Percentiles rank a stretch among this genome's conserved stretches.
These are phyloP conservation scores for Gyrodon lividus DNA, from an alignment of 768 basidiomycete species.

Conservation along the genomic window DNA sequence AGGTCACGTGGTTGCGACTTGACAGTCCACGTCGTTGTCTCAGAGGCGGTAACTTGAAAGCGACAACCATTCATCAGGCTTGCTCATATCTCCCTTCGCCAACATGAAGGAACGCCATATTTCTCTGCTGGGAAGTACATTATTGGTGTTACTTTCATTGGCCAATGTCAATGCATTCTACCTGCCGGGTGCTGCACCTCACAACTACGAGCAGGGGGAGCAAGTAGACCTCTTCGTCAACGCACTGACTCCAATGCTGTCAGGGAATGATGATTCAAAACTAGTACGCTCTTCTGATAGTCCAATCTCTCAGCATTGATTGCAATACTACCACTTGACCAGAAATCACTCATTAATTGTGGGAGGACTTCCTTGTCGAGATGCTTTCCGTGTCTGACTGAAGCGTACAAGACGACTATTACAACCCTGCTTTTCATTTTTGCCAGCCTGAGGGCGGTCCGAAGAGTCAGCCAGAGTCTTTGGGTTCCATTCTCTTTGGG, in stretches of 20 bases:
- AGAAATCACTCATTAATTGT: slow-evolving; percentile 96
- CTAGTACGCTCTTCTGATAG: slow-evolving; percentile 48
- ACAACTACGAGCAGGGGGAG: slow-evolving; percentile 74
- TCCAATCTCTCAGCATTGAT: slow-evolving; percentile 7
- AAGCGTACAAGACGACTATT: slow-evolving; percentile 77
- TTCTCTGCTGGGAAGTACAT: slow-evolving; percentile 13
- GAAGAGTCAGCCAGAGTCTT: slow-evolving; percentile 73
- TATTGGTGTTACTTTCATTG: slow-evolving; percentile 16
- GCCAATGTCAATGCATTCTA: slow-evolving; percentile 67
- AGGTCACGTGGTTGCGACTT: background rate
- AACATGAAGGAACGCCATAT: slow-evolving; percentile 21
- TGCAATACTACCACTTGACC: background rate
- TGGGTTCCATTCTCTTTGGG: slow-evolving; percentile 95
- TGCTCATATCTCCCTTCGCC: slow-evolving; percentile 1
- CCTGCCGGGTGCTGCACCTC: slow-evolving; percentile 87
- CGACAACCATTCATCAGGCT: background rate
- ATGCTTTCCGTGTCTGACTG: slow-evolving; percentile 1
- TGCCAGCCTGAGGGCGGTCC: slow-evolving; percentile 78
- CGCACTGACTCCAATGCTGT: slow-evolving; percentile 82
- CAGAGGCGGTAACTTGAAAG: too few relatives aligned
- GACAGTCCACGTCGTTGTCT: background rate
- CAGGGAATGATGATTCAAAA: slow-evolving; percentile 65
- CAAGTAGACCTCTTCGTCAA: slow-evolving; percentile 81
- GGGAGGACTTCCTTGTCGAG: slow-evolving; percentile 3
- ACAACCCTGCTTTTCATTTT: slow-evolving; percentile 82